These are phyloP conservation scores for Colletotrichum chrysophilum DNA, from an alignment of 2,329 filamentous ascomycete genomes.

Conservation along the genomic window DNA sequence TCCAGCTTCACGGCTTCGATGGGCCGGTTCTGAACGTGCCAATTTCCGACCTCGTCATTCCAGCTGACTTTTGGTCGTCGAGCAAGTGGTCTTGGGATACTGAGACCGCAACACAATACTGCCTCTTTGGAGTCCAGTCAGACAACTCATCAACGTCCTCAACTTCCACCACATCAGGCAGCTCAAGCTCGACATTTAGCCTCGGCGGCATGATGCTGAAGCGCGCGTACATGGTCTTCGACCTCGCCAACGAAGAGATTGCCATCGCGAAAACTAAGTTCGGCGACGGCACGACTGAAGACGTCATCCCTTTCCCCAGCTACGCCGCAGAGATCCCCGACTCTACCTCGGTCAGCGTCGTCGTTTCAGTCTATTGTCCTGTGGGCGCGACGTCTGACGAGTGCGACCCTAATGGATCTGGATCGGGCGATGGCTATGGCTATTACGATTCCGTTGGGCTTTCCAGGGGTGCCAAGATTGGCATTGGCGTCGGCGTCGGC, in stretches of 20 bases:
- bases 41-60: conserved; percentile 32
- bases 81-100: not conserved
- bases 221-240: conserved; percentile 37
- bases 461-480: not conserved
- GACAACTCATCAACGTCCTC: not conserved
- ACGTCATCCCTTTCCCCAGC: conserved; percentile 30
- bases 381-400: not conserved
- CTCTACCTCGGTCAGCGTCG: conserved; percentile 16
- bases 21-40: conserved; percentile 31
- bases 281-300: conserved; percentile 15
- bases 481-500: not conserved
- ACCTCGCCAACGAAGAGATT: conserved; percentile 34
- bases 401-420: not conserved
- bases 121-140: conserved; percentile 36
- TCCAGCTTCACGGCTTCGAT: conserved; percentile 29
- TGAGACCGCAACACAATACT: conserved; percentile 6
- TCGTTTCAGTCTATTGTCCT: not conserved
- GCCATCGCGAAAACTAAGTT: conserved; percentile 34
- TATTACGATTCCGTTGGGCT: not conserved
- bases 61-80: conserved; percentile 2
- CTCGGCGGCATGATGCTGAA: conserved; percentile 31
- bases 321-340: conserved; percentile 30
- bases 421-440: not conserved
- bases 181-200: conserved; percentile 4
- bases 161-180: not conserved